These are phyloP conservation scores for Epichloe brachyelytri DNA, from an alignment of 2,329 filamentous ascomycete species.

Conservation along the genomic window DNA sequence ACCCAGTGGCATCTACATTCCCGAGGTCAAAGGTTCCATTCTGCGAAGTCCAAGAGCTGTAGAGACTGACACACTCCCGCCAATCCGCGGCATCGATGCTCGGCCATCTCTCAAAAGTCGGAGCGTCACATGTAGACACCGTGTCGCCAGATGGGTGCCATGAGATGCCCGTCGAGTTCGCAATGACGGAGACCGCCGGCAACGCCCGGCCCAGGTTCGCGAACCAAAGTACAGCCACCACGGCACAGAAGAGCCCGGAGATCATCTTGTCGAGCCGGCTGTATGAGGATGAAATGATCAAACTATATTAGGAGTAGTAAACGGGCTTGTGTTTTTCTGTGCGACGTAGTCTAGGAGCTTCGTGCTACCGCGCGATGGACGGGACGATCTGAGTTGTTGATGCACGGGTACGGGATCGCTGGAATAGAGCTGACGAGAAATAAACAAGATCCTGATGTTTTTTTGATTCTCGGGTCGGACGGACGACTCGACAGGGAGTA, in stretches of 20 bases:
- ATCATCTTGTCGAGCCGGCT: not conserved
- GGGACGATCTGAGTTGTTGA: not conserved
- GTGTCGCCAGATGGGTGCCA: slow-evolving; percentile 14
- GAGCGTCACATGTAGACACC: slow-evolving; percentile 15
- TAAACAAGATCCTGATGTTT: not conserved
- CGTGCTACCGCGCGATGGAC: not conserved
- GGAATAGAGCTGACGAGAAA: not conserved
- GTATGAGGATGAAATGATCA: not conserved
- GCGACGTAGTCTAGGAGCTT: not conserved
- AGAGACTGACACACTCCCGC: slow-evolving; percentile 18
- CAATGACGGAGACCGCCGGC: not conserved
- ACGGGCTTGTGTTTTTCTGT: not conserved
- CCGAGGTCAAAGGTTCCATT: slow-evolving; percentile 20
- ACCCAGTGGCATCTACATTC: slow-evolving; percentile 6
- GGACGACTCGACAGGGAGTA: not conserved
- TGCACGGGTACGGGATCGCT: not conserved
- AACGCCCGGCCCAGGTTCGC: not conserved
- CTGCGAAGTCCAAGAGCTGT: slow-evolving; percentile 15
- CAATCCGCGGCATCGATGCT: slow-evolving; percentile 16
- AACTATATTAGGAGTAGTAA: not conserved
- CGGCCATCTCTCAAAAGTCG: slow-evolving; percentile 12
- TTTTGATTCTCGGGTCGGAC: not conserved
- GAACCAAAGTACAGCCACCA: not conserved
- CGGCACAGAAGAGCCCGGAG: not conserved
- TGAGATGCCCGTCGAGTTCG: slow-evolving; percentile 10